Conservation (phyloP, 345 rosid species). For the Kandelia obovata region DNA sequence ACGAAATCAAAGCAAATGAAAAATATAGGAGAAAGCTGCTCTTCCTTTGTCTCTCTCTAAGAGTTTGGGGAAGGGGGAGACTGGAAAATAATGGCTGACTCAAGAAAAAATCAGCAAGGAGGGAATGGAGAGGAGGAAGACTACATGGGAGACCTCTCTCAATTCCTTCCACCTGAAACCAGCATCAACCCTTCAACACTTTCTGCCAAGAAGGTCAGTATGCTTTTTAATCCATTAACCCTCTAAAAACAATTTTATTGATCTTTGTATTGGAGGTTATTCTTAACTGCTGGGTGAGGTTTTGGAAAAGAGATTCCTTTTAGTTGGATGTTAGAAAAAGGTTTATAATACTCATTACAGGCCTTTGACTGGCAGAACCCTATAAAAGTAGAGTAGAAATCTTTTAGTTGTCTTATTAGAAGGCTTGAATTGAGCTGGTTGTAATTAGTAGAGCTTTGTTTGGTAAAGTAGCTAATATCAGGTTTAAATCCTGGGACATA, state of each 20-base stretch:
- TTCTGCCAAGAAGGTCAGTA: conserved; percentile 36
- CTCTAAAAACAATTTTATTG: too few relatives aligned
- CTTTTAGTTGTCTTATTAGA: not conserved
- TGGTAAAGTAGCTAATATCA: not conserved
- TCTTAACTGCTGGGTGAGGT: too few relatives aligned
- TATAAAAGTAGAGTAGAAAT: not conserved
- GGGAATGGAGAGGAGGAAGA: conserved; percentile 46
- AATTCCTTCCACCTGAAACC: conserved; percentile 55
- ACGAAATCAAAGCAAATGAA: too few relatives aligned
- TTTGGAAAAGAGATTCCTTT: too few relatives aligned
- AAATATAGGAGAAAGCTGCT: not conserved
- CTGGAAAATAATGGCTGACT: conserved; percentile 7
- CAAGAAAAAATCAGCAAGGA: not conserved
- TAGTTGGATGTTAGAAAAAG: too few relatives aligned
- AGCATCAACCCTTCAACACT: conserved; percentile 3
- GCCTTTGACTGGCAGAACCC: conserved; percentile 6
- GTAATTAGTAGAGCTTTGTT: not conserved
- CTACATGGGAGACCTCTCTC: conserved; percentile 91
- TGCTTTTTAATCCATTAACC: too few relatives aligned
- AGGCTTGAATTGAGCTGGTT: not conserved
- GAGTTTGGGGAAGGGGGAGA: not conserved
- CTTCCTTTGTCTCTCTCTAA: not conserved
- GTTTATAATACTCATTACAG: not conserved
- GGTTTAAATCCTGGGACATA: too few relatives aligned
- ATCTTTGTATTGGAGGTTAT: too few relatives aligned